Conservation (phyloP, 371 early-diverging fungal genomes). For the Lichtheimia corymbifera region DNA sequence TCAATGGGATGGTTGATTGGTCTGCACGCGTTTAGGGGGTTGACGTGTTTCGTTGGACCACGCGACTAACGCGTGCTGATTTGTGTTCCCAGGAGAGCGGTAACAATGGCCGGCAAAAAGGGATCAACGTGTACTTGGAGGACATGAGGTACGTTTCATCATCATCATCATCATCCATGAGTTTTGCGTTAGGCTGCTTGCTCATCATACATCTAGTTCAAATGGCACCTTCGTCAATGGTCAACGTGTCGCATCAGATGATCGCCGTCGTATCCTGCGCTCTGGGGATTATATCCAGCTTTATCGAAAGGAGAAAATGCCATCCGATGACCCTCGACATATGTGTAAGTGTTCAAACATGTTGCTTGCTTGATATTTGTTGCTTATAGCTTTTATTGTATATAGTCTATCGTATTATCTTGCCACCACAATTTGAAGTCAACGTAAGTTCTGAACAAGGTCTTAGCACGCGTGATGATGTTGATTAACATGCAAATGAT, state of each 20-base stretch:
- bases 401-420: conserved; percentile 25
- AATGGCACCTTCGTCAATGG: conserved; percentile 82
- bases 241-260: conserved; percentile 35
- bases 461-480: background rate
- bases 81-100: conserved; percentile 38
- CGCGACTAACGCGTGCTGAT: too few relatives aligned
- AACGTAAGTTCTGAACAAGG: conserved; percentile 14
- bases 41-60: too few relatives aligned
- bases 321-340: conserved; percentile 24
- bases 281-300: conserved; percentile 71
- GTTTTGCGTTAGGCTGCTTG: background rate
- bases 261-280: conserved; percentile 56
- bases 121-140: conserved; percentile 45
- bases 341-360: conserved; percentile 25
- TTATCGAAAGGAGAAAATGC: conserved; percentile 25
- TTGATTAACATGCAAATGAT: background rate
- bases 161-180: too few relatives aligned
- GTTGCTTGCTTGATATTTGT: conserved; percentile 34
- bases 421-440: conserved; percentile 26
- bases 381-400: conserved; percentile 12
- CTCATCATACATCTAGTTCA: conserved; percentile 41
- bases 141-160: conserved; percentile 35
- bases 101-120: conserved; percentile 22
- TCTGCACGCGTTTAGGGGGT: background rate
- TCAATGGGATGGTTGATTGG: background rate